A percentile compares a stretch with the other conserved stretches of the same genome.
These are phyloP conservation scores for Ascosphaera acerosa DNA, from an alignment of 2,329 filamentous ascomycete genomes.

Conservation along the genomic window DNA sequence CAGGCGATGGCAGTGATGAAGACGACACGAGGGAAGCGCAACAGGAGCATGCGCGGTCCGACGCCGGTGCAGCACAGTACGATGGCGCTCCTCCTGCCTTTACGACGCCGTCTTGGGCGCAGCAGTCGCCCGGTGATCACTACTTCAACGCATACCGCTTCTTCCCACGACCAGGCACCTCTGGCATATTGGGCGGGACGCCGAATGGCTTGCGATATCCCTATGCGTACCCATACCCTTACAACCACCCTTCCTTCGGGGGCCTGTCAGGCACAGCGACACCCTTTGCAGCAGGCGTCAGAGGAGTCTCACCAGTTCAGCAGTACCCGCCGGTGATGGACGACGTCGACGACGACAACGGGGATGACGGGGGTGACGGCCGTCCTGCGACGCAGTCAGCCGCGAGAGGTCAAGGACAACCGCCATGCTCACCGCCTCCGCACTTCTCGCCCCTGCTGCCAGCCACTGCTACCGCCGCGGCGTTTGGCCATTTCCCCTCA, in stretches of 20 bases:
- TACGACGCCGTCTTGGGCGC: no score
- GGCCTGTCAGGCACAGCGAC: slow-evolving; percentile 24
- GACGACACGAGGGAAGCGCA: no score
- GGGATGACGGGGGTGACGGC: not conserved
- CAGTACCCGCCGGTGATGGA: not conserved
- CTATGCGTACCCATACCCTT: no score
- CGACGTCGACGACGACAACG: slow-evolving; percentile 5
- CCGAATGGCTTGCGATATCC: slow-evolving; percentile 19
- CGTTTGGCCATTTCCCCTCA: not conserved
- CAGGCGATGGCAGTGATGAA: slow-evolving; percentile 17
- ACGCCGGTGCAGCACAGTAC: no score
- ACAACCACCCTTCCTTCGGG: slow-evolving; percentile 23
- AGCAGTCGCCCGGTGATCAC: slow-evolving; percentile 16
- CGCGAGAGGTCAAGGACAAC: no score
- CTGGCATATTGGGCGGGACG: slow-evolving; percentile 23
- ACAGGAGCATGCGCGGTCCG: no score
- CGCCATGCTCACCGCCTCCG: no score
- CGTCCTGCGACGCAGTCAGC: not conserved
- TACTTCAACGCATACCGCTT: slow-evolving; percentile 16
- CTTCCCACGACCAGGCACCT: slow-evolving; percentile 21
- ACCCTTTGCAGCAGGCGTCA: slow-evolving; percentile 21
- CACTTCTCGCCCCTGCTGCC: no score
- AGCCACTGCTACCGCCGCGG: no score
- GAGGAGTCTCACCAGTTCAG: slow-evolving; percentile 10
- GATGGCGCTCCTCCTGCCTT: no score